Evolutionary conservation across 2,329 filamentous ascomycete genomes (phyloP).

Genomic region (Trichoderma sp.): DNA sequence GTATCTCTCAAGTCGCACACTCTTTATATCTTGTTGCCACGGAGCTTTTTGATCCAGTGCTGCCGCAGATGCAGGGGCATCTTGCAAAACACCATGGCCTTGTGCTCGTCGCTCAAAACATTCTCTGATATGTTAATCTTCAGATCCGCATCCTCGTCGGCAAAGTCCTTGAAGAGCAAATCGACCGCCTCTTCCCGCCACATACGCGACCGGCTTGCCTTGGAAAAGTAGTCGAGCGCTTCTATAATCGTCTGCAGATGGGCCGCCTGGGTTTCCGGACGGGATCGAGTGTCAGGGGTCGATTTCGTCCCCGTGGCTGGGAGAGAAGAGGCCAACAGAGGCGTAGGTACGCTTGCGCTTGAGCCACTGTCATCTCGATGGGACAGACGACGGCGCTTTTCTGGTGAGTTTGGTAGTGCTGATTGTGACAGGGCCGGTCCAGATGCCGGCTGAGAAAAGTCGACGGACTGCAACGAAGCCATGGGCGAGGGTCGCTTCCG

Average conservation of each 20-base stretch:
- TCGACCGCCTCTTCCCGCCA: conserved; percentile 64
- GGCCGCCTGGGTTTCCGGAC: conserved; percentile 4
- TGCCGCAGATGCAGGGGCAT: conserved; percentile 57
- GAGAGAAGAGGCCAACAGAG: conserved; percentile 40
- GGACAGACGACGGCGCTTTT: conserved; percentile 43
- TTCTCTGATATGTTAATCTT: conserved; percentile 64
- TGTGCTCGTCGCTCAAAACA: conserved; percentile 61
- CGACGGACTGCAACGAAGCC: conserved; percentile 20
- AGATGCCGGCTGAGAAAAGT: conserved; percentile 1
- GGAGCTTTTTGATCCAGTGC: conserved; percentile 60
- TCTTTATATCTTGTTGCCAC: conserved; percentile 46
- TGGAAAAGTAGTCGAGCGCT: conserved; percentile 49
- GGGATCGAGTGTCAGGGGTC: conserved; percentile 11
- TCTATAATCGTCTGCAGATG: conserved; percentile 38
- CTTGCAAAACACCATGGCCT: conserved; percentile 66
- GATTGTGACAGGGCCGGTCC: conserved; percentile 38
- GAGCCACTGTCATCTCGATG: conserved; percentile 31
- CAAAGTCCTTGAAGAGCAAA: conserved; percentile 62
- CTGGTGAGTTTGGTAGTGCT: conserved; percentile 39
- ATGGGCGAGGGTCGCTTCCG: conserved; percentile 48
- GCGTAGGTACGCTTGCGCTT: conserved; percentile 34
- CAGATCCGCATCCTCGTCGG: conserved; percentile 60
- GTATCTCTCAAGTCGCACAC: conserved; percentile 5
- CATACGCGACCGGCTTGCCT: conserved; percentile 45
- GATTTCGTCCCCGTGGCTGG: conserved; percentile 2